Evolutionary conservation across 164 flowering plant species (phyloP).

Genomic region (Magnolia officinalis): DNA sequence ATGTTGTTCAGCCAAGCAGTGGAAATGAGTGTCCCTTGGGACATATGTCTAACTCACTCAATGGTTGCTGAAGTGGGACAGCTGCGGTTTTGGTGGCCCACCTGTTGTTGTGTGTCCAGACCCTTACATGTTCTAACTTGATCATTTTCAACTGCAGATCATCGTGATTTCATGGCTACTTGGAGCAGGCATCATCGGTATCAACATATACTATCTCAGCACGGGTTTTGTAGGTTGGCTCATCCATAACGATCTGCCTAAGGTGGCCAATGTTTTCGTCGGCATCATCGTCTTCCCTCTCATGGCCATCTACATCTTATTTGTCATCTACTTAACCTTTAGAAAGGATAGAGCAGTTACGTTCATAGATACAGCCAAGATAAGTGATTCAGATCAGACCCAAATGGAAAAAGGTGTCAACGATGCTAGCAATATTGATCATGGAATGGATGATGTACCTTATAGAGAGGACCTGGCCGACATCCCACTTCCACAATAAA

Average conservation of each 20-base stretch:
- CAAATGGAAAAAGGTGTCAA: slow-evolving; percentile 42
- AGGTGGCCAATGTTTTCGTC: slow-evolving; percentile 59
- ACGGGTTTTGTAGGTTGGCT: slow-evolving; percentile 70
- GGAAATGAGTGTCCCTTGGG: too few species aligned
- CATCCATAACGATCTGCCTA: slow-evolving; percentile 54
- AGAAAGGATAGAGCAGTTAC: slow-evolving; percentile 66
- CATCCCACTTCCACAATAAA: slow-evolving; percentile 45
- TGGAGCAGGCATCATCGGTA: slow-evolving; percentile 66
- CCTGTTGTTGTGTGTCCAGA: neutral
- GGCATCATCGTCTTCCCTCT: slow-evolving; percentile 79
- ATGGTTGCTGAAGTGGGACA: too few species aligned
- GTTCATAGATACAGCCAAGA: slow-evolving; percentile 37
- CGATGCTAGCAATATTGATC: neutral
- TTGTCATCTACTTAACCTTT: slow-evolving; percentile 61
- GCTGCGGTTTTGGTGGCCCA: too few species aligned
- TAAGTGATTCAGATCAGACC: slow-evolving; percentile 25
- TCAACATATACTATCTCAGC: slow-evolving; percentile 75
- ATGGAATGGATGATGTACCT: slow-evolving; percentile 25
- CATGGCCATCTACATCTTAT: slow-evolving; percentile 58
- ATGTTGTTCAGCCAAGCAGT: too few species aligned
- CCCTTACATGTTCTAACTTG: neutral
- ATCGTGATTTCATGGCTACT: slow-evolving; percentile 70
- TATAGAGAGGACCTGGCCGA: slow-evolving; percentile 69
- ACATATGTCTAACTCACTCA: too few species aligned
- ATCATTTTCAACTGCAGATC: slow-evolving; percentile 39